These are phyloP conservation scores for Ilex aquifolium DNA, from an alignment of 257 asterid species.

Conservation along the genomic window DNA sequence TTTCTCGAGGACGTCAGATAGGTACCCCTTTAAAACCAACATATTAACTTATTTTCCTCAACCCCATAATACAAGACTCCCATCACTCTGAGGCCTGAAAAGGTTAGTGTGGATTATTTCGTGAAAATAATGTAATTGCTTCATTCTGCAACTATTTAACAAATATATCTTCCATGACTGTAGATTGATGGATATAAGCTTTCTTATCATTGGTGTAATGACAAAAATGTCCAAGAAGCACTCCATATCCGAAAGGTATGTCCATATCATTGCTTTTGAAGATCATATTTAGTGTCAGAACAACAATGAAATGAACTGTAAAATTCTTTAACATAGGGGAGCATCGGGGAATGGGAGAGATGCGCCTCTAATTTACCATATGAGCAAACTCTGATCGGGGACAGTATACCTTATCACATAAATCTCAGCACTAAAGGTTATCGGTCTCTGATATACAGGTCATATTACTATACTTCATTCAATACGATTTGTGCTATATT, in stretches of 20 bases:
- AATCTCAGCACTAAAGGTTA: conserved; percentile 25
- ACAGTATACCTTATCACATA: conserved; percentile 16
- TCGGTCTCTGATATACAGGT: conserved; percentile 35
- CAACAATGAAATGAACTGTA: no score
- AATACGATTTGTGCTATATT: not conserved
- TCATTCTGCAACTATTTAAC: no score
- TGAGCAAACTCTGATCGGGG: not conserved
- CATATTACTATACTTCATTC: not conserved
- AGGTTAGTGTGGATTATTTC: no score
- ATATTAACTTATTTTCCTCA: no score
- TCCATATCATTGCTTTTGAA: no score
- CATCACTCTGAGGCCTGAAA: no score
- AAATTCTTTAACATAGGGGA: conserved; percentile 10
- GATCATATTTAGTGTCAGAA: no score
- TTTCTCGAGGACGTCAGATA: no score
- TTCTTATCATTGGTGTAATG: conserved; percentile 29
- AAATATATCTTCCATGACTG: no score
- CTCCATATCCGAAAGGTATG: conserved; percentile 32
- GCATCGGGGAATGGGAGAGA: conserved; percentile 17
- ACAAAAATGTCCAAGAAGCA: conserved; percentile 28
- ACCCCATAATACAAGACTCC: no score
- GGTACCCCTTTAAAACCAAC: no score
- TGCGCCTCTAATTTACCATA: conserved; percentile 2
- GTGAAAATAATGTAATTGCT: no score
- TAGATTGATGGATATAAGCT: conserved; percentile 24